Conservation (phyloP, 306 rosid genomes). For the Glycine soja region DNA sequence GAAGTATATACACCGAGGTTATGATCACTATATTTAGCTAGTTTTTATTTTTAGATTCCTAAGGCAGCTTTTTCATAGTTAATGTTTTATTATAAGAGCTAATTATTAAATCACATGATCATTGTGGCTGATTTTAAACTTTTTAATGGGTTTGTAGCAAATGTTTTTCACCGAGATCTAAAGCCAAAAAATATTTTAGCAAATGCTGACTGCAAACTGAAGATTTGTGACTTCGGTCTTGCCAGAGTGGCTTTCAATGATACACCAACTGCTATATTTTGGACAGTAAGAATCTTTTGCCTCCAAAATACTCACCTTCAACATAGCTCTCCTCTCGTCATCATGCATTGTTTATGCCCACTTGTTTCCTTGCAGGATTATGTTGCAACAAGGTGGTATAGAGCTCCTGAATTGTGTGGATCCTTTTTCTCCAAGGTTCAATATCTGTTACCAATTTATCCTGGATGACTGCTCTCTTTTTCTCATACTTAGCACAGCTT, state of each 20-base stretch:
- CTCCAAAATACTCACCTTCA: background rate
- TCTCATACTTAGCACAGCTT: no score
- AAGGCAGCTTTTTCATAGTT: constrained; percentile 26
- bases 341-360: constrained; percentile 27
- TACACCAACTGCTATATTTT: constrained; percentile 92
- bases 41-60: background rate
- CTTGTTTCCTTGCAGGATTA: constrained; percentile 66
- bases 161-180: constrained; percentile 90
- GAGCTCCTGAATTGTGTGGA: constrained; percentile 51
- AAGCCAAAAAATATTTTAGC: constrained; percentile 72
- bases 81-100: background rate
- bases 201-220: constrained; percentile 67
- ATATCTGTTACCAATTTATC: background rate
- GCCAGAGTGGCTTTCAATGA: constrained; percentile 95
- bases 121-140: constrained; percentile 44
- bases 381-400: constrained; percentile 88
- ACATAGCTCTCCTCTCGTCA: background rate
- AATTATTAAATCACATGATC: constrained; percentile 28
- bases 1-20: constrained; percentile 92
- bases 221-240: constrained; percentile 93
- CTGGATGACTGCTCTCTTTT: no score
- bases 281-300: constrained; percentile 71
- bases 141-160: constrained; percentile 63
- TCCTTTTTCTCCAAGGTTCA: constrained; percentile 89
- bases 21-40: constrained; percentile 38